A percentile compares a stretch with the other conserved stretches of the same genome.
phyloP scores from a whole-genome alignment of 2,329 filamentous ascomycete species.

The Colletotrichum karsti region DNA sequence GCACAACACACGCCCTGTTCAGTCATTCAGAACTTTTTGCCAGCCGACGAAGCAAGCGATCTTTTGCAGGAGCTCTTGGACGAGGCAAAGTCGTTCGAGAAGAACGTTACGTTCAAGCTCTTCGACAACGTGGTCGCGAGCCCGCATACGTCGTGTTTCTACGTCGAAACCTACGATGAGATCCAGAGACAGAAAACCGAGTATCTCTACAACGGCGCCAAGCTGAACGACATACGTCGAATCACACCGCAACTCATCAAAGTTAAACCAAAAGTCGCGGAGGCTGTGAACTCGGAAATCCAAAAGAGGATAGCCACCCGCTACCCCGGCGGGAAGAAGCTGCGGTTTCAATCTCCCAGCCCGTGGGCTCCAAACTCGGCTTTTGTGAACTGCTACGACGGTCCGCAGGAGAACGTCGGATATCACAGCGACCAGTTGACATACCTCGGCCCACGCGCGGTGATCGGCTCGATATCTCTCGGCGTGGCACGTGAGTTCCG shows the following conservation, averaged over 20 bases:
- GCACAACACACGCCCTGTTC: slow-evolving; percentile 88
- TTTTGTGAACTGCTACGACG: slow-evolving; percentile 94
- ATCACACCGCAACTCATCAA: slow-evolving; percentile 78
- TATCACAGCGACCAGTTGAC: slow-evolving; percentile 95
- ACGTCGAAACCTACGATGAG: slow-evolving; percentile 79
- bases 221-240: slow-evolving; percentile 78
- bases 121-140: slow-evolving; percentile 89
- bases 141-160: slow-evolving; percentile 86
- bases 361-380: slow-evolving; percentile 88
- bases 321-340: slow-evolving; percentile 76
- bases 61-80: slow-evolving; percentile 79
- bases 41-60: slow-evolving; percentile 73
- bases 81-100: slow-evolving; percentile 77
- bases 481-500: slow-evolving; percentile 95
- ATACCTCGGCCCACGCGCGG: slow-evolving; percentile 86
- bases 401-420: slow-evolving; percentile 82
- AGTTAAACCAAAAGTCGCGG: slow-evolving; percentile 75
- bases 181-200: slow-evolving; percentile 75
- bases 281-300: slow-evolving; percentile 82
- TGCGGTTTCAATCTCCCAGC: slow-evolving; percentile 78
- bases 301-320: slow-evolving; percentile 71
- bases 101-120: slow-evolving; percentile 76
- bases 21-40: slow-evolving; percentile 91
- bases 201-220: slow-evolving; percentile 86
- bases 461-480: slow-evolving; percentile 90